A percentile compares a stretch with the other conserved stretches of the same genome.
Conservation (phyloP, 371 early-diverging fungal species). For the Mortierella sp. region DNA sequence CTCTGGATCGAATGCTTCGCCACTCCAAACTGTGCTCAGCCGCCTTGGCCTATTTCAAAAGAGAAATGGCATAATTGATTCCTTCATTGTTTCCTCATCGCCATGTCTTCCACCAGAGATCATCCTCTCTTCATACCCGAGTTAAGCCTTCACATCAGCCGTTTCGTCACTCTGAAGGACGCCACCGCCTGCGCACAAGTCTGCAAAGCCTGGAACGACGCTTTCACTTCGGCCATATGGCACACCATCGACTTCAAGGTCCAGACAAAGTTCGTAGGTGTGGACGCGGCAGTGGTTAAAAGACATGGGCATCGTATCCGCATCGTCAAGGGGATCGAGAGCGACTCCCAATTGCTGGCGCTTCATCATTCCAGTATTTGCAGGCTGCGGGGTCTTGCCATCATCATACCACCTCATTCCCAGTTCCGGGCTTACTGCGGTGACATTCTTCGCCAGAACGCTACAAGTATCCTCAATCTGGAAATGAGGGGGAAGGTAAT, state of each 20-base stretch:
- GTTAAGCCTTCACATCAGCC: neutral
- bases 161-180: neutral
- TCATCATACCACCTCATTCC: neutral
- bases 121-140: slow-evolving; percentile 1
- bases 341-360: neutral
- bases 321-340: neutral
- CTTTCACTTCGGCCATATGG: slow-evolving; percentile 1
- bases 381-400: neutral
- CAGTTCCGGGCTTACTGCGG: neutral
- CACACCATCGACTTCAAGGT: slow-evolving; percentile 7
- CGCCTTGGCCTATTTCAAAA: too few relatives aligned
- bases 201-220: slow-evolving; percentile 4
- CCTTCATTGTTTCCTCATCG: neutral
- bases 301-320: slow-evolving; percentile 16
- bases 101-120: neutral
- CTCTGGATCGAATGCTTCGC: too few relatives aligned
- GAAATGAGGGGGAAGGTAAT: neutral
- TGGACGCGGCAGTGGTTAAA: neutral
- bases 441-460: neutral
- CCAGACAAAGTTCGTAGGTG: neutral
- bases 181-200: slow-evolving; percentile 7
- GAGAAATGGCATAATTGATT: too few relatives aligned
- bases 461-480: neutral
- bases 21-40: too few relatives aligned
- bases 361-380: neutral